phyloP scores from a whole-genome alignment of 2,329 filamentous ascomycete species.

The Diaporthe ampelina region DNA sequence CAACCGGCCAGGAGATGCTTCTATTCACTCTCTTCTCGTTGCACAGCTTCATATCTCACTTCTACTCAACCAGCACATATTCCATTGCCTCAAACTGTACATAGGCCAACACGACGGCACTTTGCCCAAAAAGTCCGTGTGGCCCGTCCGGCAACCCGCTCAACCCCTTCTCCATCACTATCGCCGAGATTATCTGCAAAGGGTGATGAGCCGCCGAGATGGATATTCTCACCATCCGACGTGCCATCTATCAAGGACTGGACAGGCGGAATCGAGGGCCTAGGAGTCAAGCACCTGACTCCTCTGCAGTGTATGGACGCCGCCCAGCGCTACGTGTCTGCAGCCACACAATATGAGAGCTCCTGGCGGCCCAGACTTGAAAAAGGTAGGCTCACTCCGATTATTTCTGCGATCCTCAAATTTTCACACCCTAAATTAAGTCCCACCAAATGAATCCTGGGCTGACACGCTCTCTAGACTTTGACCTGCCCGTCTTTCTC shows the following conservation, averaged over 20 bases:
- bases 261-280: conserved; percentile 36
- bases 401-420: too few species aligned
- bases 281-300: conserved; percentile 43
- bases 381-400: conserved; percentile 38
- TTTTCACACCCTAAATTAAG: neutral
- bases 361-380: conserved; percentile 47
- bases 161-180: conserved; percentile 5
- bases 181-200: conserved; percentile 30
- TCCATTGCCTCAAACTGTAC: too few species aligned
- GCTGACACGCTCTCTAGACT: conserved; percentile 41
- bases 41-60: neutral
- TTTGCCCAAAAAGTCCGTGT: conserved; percentile 31
- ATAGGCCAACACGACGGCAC: neutral
- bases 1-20: conserved; percentile 36
- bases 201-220: conserved; percentile 3
- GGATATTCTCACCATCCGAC: conserved; percentile 47
- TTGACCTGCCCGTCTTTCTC: conserved; percentile 46
- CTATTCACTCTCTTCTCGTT: neutral
- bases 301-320: conserved; percentile 45
- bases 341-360: conserved; percentile 44
- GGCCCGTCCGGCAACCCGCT: neutral
- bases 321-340: conserved; percentile 45
- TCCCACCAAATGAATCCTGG: neutral
- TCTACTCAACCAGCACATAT: too few species aligned
- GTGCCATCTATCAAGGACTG: conserved; percentile 49